Base-by-base conservation (phyloP, 2,329 filamentous ascomycete genomes). In the Fusarium succisae region DNA sequence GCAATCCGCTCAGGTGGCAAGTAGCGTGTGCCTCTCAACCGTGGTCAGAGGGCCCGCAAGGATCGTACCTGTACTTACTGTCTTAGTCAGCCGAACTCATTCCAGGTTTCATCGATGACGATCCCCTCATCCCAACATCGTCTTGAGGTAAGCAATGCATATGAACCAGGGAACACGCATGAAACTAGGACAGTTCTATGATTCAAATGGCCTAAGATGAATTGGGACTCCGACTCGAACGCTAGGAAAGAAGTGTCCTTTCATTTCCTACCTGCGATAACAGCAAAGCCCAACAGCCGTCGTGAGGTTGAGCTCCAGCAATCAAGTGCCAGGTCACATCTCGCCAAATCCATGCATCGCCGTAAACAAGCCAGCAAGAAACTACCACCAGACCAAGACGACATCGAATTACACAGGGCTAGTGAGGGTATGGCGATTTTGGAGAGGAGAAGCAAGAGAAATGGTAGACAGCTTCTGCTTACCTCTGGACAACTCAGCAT, bases 171-270 rank as follows among this genome's bases (percentile, higher is more conserved):
- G 5, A 3, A 22, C 3, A 6, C 18, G 2, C 20, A 12, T 13
- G 12, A 14, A 15, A 24, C 12, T 2, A 15, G 3, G 2, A 10
- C 8, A 12, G 1, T 6, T 24, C 0, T 12, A 4, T 11, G 8
- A 20, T 6, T 13, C 15, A 5, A 5, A 22, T 15, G 14, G 26
- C 6, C 4, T 0, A 39, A 7, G 2, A 67, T 68, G 65, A 15
- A 6, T 2, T 1, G 17, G 3, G 12, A 1, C 1, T 6, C 1
- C 2, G 2, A 5, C 2, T 7, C 17, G 0, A 6, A 3, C 7
- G 13, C 14, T 2, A 24, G 4, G 1, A 24, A 14, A 5, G 30
- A n/a, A 8, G 18, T 8, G 0, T 10, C 14, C 10, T 28, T 68
- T 7, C 26, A 28, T 20, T 68, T 68, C 17, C 9, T 68, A 6